These are phyloP conservation scores for Pseudozyma flocculosa DNA, from an alignment of 1,284 basidiomycete species.

Conservation along the genomic window DNA sequence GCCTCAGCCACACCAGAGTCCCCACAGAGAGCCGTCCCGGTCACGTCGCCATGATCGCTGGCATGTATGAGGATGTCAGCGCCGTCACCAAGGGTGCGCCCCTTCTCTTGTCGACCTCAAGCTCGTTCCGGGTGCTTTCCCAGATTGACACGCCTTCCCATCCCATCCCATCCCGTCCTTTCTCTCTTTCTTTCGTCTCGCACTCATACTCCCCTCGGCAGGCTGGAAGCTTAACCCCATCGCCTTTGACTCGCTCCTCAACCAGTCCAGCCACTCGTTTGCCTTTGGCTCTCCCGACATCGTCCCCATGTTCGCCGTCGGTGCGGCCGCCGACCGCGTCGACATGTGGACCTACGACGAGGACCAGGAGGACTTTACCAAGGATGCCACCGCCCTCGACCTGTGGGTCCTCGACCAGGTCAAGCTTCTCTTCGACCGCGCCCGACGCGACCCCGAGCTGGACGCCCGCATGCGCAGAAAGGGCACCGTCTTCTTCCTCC, in stretches of 20 bases:
- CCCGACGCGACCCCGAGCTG: slow-evolving; percentile 45
- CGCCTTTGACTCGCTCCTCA: slow-evolving; percentile 85
- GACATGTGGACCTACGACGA: slow-evolving; percentile 76
- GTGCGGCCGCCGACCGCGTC: slow-evolving; percentile 69
- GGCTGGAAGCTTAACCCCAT: slow-evolving; percentile 90
- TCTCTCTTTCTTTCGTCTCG: too few species aligned
- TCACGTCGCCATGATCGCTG: slow-evolving; percentile 82
- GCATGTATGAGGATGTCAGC: slow-evolving; percentile 90
- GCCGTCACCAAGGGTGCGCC: slow-evolving; percentile 75
- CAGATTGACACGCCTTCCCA: too few species aligned
- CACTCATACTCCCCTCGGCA: too few species aligned
- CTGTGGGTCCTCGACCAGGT: slow-evolving; percentile 77
- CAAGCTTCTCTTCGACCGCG: slow-evolving; percentile 59
- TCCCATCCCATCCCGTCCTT: too few species aligned
- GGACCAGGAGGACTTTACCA: slow-evolving; percentile 65
- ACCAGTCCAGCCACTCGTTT: slow-evolving; percentile 75
- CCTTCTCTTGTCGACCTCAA: not conserved
- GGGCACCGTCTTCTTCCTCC: slow-evolving; percentile 76
- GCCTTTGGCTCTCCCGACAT: slow-evolving; percentile 88
- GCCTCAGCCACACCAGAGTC: slow-evolving; percentile 81
- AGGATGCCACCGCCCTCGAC: slow-evolving; percentile 75
- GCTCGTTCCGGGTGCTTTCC: too few species aligned
- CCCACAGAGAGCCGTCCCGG: slow-evolving; percentile 87
- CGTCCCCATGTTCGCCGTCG: slow-evolving; percentile 79
- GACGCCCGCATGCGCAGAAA: slow-evolving; percentile 62